Evolutionary conservation across 2,329 filamentous ascomycete genomes (phyloP).

Genomic region (Hypoxylon sp.): DNA sequence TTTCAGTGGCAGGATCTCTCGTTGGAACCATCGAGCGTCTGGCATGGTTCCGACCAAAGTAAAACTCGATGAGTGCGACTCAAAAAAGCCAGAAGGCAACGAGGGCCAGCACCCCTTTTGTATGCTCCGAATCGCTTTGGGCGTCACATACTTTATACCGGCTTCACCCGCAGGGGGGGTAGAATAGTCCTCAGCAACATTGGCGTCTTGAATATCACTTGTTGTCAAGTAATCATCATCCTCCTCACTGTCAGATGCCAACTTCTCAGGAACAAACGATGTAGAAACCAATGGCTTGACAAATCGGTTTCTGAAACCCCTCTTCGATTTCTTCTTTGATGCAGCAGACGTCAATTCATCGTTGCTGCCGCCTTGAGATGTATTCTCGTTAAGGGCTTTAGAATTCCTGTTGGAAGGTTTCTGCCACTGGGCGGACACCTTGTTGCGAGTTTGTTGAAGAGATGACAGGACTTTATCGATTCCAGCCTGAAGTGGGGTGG

Average conservation of each 20-base stretch:
- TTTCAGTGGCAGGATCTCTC: conserved; percentile 39
- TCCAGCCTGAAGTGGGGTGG: conserved; percentile 14
- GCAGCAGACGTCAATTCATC: no score
- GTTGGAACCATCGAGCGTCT: conserved; percentile 28
- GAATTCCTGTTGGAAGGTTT: no score
- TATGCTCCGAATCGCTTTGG: conserved; percentile 13
- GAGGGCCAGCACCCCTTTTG: conserved; percentile 26
- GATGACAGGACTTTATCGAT: conserved; percentile 34
- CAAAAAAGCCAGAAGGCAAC: conserved; percentile 25
- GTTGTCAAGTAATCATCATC: conserved; percentile 20
- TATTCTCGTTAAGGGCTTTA: no score
- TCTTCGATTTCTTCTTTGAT: no score
- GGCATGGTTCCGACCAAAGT: conserved; percentile 24
- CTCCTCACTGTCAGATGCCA: conserved; percentile 31
- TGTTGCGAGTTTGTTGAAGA: no score
- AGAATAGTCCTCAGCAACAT: conserved; percentile 17
- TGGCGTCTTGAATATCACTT: conserved; percentile 11
- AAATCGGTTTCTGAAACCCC: no score
- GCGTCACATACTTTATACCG: conserved; percentile 5
- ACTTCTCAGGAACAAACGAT: conserved; percentile 26
- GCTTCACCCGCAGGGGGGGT: conserved; percentile 1
- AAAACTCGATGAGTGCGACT: conserved; percentile 24
- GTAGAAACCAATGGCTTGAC: conserved; percentile 26
- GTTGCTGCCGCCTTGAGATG: not conserved
- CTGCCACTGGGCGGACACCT: no score